Base-by-base conservation (phyloP, 2,329 filamentous ascomycete genomes). In the Aspergillus vadensis region DNA sequence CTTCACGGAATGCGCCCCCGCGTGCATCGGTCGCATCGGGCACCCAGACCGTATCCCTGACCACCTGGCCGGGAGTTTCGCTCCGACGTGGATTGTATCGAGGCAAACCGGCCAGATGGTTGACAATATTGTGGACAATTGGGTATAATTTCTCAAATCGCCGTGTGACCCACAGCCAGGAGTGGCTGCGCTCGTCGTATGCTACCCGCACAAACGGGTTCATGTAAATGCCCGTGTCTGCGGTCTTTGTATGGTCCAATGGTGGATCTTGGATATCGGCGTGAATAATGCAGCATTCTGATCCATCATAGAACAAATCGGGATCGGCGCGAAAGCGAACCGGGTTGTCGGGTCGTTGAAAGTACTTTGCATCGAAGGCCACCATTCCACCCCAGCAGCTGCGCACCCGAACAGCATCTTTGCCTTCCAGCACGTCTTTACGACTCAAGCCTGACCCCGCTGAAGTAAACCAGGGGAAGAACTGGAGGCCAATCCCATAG, bases 301-400 rank as follows among this genome's bases (percentile, higher is more conserved):
- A 87, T 0, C 83, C 82, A 64, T 89, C 86, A 78, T 83, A 86
- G 69, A 82, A 88, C 2, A 83, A 69, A 65, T 88, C 86, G 2
- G 78, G 75, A 50, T 86, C 83, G 30, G 84, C 80, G 4, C 86
- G 81, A 70, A 88, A 88, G 2, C 81, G 80, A 4, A 82, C 76
- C 0, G 82, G 85, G 43, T 58, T 12, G 32, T 63, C 32, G 70
- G 41, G 72, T 64, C 60, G 69, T 64, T 81, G 79, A 65, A 81
- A 79, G 50, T 75, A 79, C 38, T 67, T 71, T 5, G 78, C 78
- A 61, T 81, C 78, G 63, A 81, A 81, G 10, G 79, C 78, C 14
- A 80, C 87, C 84, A 92, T 91, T 21, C 90, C 90, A 49, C 88
- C 88, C 90, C 90, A 92, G 75, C 90, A 92, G 64, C 86, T 87